Conservation (phyloP, 2,329 filamentous ascomycete species). For the Lachnellula hyalina region DNA sequence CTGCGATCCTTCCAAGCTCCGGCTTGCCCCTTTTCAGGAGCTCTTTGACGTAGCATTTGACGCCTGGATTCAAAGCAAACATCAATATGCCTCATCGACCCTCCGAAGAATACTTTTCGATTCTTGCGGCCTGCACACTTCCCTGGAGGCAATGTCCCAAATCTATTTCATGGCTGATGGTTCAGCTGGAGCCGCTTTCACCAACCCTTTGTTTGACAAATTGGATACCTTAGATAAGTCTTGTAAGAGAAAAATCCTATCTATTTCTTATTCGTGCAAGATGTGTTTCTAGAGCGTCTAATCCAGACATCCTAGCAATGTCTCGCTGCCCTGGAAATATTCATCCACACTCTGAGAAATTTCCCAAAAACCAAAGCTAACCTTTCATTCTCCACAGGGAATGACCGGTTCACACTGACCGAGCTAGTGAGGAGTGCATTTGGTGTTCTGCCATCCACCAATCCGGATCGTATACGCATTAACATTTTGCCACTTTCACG, state of each 20-base stretch:
- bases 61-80: slow-evolving; percentile 70
- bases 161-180: slow-evolving; percentile 78
- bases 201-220: slow-evolving; percentile 66
- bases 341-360: too few relatives aligned
- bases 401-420: slow-evolving; percentile 75
- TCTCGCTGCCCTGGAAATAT: too few relatives aligned
- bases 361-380: too few relatives aligned
- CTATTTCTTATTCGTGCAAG: too few relatives aligned
- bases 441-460: slow-evolving; percentile 43
- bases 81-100: slow-evolving; percentile 61
- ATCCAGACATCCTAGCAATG: too few relatives aligned
- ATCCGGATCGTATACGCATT: slow-evolving; percentile 59
- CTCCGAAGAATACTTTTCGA: slow-evolving; percentile 64
- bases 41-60: slow-evolving; percentile 68
- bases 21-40: slow-evolving; percentile 65
- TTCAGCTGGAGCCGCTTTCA: slow-evolving; percentile 58
- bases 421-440: slow-evolving; percentile 73
- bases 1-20: slow-evolving; percentile 41
- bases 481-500: slow-evolving; percentile 40
- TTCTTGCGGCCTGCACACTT: slow-evolving; percentile 59
- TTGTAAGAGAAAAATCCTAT: slow-evolving; percentile 39
- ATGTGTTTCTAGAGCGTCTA: too few relatives aligned
- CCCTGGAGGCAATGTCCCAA: slow-evolving; percentile 61
- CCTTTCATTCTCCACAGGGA: slow-evolving; percentile 35
- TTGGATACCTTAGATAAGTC: slow-evolving; percentile 54